A percentile compares a stretch with the other conserved stretches of the same genome.
These are phyloP conservation scores for Sideroxylon spinosum DNA, from an alignment of 179 eudicot species.

Conservation along the genomic window DNA sequence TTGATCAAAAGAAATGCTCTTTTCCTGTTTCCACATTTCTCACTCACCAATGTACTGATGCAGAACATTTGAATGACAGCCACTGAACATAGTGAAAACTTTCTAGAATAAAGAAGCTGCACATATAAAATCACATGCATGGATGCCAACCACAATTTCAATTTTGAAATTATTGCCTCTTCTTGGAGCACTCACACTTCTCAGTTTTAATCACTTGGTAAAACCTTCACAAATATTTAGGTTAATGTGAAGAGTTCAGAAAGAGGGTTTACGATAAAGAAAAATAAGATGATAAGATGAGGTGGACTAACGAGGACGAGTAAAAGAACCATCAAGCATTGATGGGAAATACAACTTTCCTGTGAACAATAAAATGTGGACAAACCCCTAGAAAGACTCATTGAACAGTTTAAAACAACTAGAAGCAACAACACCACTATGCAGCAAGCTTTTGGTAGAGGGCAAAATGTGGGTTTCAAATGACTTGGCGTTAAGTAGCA, in stretches of 20 bases:
- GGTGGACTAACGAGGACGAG: background rate
- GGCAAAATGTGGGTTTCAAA: background rate
- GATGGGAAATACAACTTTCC: background rate
- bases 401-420: background rate
- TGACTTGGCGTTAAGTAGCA: background rate
- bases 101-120: background rate
- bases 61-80: background rate
- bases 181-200: background rate
- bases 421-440: background rate
- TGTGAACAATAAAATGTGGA: background rate
- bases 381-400: background rate
- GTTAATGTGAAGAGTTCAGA: background rate
- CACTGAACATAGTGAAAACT: background rate
- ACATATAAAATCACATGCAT: background rate
- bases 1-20: too few relatives aligned
- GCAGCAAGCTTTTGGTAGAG: background rate
- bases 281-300: background rate
- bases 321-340: background rate
- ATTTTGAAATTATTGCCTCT: background rate
- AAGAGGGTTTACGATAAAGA: background rate
- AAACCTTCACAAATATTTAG: background rate
- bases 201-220: background rate
- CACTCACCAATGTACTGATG: background rate
- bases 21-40: background rate
- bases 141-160: background rate